Evolutionary conservation across 2,329 filamentous ascomycete species (phyloP), one percentile per base, ranked within the genome.

Genomic region (Fusarium lyarnte): DNA sequence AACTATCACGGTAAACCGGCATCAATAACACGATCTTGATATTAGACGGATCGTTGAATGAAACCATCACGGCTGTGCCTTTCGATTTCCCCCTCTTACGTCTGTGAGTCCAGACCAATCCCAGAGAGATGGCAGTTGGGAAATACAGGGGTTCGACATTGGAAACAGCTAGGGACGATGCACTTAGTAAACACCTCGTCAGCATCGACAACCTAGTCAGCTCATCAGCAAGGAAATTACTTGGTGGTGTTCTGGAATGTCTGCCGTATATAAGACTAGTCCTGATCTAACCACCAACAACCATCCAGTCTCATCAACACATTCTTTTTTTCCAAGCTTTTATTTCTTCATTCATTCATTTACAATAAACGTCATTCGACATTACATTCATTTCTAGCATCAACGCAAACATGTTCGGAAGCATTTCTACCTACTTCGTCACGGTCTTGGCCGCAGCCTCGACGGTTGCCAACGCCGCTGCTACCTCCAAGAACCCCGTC

Each of bases 361-460:
- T 52, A n/a, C 16, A 10, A 7, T n/a, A 27, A 25, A 17, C 42
- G 13, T 27, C n/a, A n/a, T 29, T 29, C 27, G 8, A 29, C 19
- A n/a, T 41, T n/a, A 17, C 11, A 16, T 60, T 63, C 21, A 45
- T 39, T 54, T n/a, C 6, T 27, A 57, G 33, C 53, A 39, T 3
- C 11, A 58, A 21, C 36, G 25, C n/a, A 21, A 51, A 33, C 21
- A 66, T 25, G 41, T 66, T 66, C 21, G 27, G 43, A 14, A 60
- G 27, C 62, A 5, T 64, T 12, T 45, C 61, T 25, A 29, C 58
- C 14, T 66, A 58, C 25, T 25, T 66, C 19, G 63, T 45, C 43
- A 60, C 62, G 12, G 23, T 66, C 21, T 11, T 66, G 52, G 62
- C 62, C 21, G 63, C 62, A 29, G 41, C 45, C 52, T 66, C 62